Evolutionary conservation across 495 filamentous ascomycete species (phyloP).

Genomic region (Hyaloscypha hepaticicola): DNA sequence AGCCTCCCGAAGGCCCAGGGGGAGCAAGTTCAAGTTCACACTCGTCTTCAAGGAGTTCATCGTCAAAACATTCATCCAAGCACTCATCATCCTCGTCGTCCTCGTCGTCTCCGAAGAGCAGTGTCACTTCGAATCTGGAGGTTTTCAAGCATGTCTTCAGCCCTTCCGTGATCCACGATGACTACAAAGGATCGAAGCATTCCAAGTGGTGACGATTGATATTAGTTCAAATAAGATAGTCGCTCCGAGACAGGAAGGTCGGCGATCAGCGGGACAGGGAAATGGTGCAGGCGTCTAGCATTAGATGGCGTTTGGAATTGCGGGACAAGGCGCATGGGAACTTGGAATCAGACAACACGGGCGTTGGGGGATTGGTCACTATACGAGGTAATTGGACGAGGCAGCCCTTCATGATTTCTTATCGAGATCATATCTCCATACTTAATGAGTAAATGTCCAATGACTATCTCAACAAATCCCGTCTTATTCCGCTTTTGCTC

Average conservation of each 20-base stretch:
- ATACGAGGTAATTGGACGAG: background rate
- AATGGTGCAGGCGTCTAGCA: background rate
- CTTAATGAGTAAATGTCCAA: background rate
- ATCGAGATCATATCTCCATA: background rate
- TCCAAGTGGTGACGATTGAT: background rate
- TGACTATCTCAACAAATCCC: background rate
- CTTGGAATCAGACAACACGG: background rate
- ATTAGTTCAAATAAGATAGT: background rate
- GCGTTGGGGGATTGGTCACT: background rate
- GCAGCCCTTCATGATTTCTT: background rate
- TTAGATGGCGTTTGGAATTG: slow-evolving; percentile 3
- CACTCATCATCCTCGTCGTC: slow-evolving; percentile 6
- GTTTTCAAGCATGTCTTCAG: slow-evolving; percentile 30
- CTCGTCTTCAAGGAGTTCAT: slow-evolving; percentile 19
- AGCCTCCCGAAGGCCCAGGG: slow-evolving; percentile 27
- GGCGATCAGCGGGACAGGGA: background rate
- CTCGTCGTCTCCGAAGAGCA: background rate
- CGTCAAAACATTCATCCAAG: slow-evolving; percentile 18
- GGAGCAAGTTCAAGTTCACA: slow-evolving; percentile 8
- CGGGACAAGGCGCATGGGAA: background rate
- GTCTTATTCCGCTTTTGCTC: background rate
- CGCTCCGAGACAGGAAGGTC: background rate
- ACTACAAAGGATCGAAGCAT: slow-evolving; percentile 14
- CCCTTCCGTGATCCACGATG: slow-evolving; percentile 25
- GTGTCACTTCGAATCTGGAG: slow-evolving; percentile 21